Conservation (phyloP, 2,329 filamentous ascomycete species). For the Botrytis pseudocinerea region DNA sequence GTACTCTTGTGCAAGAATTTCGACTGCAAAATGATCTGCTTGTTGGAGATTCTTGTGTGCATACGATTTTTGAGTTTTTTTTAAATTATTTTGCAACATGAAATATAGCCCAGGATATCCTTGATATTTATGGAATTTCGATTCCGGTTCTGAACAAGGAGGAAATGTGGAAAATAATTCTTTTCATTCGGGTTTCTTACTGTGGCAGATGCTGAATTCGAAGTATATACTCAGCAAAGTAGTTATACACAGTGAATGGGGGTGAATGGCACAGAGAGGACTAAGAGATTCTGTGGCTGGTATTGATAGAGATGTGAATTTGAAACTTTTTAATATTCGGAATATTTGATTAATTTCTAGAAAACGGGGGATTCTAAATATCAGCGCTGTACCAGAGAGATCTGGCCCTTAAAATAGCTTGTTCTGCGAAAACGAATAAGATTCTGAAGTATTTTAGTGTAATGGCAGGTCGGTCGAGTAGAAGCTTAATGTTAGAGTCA, state of each 20-base stretch:
- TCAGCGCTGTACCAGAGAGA: no score
- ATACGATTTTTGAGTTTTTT: no score
- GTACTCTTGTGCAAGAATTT: background rate
- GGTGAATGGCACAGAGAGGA: background rate
- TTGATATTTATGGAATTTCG: background rate
- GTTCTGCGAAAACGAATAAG: no score
- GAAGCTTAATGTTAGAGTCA: background rate
- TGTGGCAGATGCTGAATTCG: background rate
- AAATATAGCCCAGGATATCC: background rate
- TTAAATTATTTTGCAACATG: no score
- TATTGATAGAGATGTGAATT: background rate
- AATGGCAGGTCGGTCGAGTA: no score
- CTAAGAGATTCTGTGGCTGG: background rate
- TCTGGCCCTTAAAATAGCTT: background rate
- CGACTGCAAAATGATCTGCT: background rate
- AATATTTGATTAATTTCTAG: background rate
- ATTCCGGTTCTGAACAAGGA: background rate
- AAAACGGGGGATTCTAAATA: background rate
- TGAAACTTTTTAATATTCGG: background rate
- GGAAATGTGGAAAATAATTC: background rate
- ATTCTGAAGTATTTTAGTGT: background rate
- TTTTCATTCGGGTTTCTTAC: background rate
- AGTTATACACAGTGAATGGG: background rate
- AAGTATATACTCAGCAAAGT: background rate
- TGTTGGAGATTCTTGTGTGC: background rate